Evolutionary conservation across 495 filamentous ascomycete genomes (phyloP), one percentile per base, ranked within the genome.

Genomic region (Neurospora pannonica): DNA sequence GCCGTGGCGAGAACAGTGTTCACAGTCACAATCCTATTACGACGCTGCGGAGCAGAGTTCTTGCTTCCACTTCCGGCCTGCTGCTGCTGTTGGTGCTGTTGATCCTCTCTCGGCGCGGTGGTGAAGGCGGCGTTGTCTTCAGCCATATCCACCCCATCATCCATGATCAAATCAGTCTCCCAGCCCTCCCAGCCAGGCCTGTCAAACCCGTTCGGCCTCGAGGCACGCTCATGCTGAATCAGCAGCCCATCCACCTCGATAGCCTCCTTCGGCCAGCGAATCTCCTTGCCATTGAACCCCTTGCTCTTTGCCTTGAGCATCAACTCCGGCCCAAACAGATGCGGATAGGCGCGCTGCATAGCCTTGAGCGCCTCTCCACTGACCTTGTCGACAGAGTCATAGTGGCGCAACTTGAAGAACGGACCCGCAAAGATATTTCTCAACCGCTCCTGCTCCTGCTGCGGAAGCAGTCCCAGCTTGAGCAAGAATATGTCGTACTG

Each of bases 401-500:
- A 85, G 79, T 94, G 91, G 28, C 90, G 84, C 74, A 95, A 80
- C 40, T 84, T 82, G 76, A 92, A 90, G 80, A 93, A 92, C 28
- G 54, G 54, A 6, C 87, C 88, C 1, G 81, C 75, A 38, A 87
- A 86, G 42, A 81, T 82, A 31, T 81, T 79, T 38, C 88, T 83
- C 42, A 94, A 81, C 71, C 87, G 74, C 72, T 88, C 83, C 80
- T 90, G 87, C 24, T 92, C 85, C 1, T 84, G 83, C 5, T 80
- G 81, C 2, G 88, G 82, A 75, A 93, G 89, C 74, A 89, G 81
- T 6, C 91, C 90, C 6, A 92, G 82, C 10, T 84, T 83, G 77
- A 92, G 86, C 42, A 94, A 84, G 37, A 91, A 89, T 9, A 92
- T 83, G 77, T 94, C 90, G 80, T 92, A 93, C 79, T 92, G 90